Percentiles rank a stretch among this genome's conserved stretches.
Evolutionary conservation across 1,139 yeast species (phyloP).

Genomic region (Suhomyces choctaworum): DNA sequence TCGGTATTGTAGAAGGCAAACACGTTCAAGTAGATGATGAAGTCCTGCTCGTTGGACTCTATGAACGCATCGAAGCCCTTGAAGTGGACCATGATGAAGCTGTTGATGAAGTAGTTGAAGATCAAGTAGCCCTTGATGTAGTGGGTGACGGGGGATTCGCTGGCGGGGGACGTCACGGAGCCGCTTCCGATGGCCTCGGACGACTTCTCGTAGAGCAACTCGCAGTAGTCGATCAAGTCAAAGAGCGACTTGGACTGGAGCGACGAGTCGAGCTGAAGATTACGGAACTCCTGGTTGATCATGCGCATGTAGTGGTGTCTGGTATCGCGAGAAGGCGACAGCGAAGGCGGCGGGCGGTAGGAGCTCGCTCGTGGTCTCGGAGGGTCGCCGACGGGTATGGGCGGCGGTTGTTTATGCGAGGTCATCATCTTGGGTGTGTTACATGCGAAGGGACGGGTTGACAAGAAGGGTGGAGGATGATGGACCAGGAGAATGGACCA

Average conservation of each 20-base stretch:
- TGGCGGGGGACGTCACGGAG: neutral
- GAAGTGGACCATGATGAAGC: constrained; percentile 46
- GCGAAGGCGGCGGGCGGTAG: neutral
- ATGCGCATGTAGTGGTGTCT: constrained; percentile 26
- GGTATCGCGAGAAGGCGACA: neutral
- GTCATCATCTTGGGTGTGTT: constrained; percentile 10
- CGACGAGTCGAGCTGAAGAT: constrained; percentile 35
- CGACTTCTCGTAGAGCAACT: constrained; percentile 39
- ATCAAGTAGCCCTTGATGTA: constrained; percentile 44
- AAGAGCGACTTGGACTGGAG: constrained; percentile 38
- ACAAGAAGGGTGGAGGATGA: neutral
- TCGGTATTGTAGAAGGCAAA: constrained; percentile 44
- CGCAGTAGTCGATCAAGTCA: constrained; percentile 47
- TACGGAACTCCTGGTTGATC: constrained; percentile 39
- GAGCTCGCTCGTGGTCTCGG: neutral
- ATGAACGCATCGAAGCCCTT: constrained; percentile 47
- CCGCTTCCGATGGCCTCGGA: constrained; percentile 13
- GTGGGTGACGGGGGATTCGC: constrained; percentile 16
- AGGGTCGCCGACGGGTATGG: constrained; percentile 4
- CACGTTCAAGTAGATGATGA: constrained; percentile 45
- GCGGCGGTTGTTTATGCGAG: constrained; percentile 10
- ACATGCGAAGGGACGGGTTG: constrained; percentile 1
- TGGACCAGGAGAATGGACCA: too few species aligned
- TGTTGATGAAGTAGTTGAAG: constrained; percentile 46
- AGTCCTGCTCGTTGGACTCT: constrained; percentile 40